These are phyloP conservation scores for Macroventuria anomochaeta DNA, from an alignment of 2,329 filamentous ascomycete genomes.

Conservation along the genomic window DNA sequence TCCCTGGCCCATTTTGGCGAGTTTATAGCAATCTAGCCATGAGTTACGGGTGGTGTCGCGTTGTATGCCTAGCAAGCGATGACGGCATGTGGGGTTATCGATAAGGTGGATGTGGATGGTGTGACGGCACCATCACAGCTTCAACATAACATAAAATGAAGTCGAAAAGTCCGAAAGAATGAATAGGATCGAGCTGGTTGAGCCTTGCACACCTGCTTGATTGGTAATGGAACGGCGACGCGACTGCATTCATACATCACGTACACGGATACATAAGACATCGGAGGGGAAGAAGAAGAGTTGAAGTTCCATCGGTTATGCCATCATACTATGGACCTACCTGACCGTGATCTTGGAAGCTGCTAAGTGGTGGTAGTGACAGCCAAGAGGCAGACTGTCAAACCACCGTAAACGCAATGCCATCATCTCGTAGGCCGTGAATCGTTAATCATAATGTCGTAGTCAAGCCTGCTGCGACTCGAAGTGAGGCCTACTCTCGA, in stretches of 20 bases:
- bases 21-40: neutral
- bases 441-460: conserved; percentile 1
- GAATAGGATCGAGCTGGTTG: too few relatives aligned
- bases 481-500: neutral
- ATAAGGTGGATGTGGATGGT: conserved; percentile 6
- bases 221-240: too few relatives aligned
- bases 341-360: conserved; percentile 12
- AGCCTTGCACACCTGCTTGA: too few relatives aligned
- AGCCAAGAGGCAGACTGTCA: conserved; percentile 8
- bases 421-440: neutral
- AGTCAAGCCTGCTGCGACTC: neutral
- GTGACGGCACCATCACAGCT: conserved; percentile 1
- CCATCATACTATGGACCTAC: conserved; percentile 2
- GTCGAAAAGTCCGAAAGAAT: neutral
- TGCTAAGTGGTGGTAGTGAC: conserved; percentile 18
- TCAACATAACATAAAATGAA: neutral
- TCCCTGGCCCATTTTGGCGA: conserved; percentile 42
- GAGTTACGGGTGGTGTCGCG: neutral
- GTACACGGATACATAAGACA: neutral
- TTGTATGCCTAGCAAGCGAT: conserved; percentile 2
- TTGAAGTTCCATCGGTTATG: neutral
- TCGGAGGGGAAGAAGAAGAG: neutral
- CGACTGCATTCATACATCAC: neutral
- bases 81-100: conserved; percentile 20
- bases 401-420: conserved; percentile 23